A percentile compares a stretch with the other conserved stretches of the same genome.
phyloP scores from a whole-genome alignment of 192 early-diverging fungal species.

The Lunasporangiospora selenospora region DNA sequence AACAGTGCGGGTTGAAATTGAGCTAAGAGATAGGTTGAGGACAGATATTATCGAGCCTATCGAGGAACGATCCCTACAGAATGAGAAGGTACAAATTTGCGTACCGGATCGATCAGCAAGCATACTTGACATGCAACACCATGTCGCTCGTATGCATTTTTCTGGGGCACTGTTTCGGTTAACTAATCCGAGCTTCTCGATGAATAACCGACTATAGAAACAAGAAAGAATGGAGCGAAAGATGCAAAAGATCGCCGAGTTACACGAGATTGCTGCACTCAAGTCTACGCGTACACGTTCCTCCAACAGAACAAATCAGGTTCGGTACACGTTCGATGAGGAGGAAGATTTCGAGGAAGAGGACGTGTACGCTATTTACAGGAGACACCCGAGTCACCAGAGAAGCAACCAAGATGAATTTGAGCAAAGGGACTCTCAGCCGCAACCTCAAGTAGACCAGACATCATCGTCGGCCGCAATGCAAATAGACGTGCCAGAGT shows the following conservation, averaged over 20 bases:
- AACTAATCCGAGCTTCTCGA: no score
- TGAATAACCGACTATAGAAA: slow-evolving; percentile 27
- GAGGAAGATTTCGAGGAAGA: slow-evolving; percentile 35
- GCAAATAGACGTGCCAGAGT: no score
- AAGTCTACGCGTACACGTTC: slow-evolving; percentile 39
- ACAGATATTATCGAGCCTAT: slow-evolving; percentile 27
- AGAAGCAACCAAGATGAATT: neutral
- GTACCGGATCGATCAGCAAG: no score
- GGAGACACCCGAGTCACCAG: slow-evolving; percentile 22
- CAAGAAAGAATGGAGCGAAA: slow-evolving; percentile 28
- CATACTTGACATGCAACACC: no score
- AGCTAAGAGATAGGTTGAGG: slow-evolving; percentile 13
- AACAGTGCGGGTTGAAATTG: slow-evolving; percentile 16
- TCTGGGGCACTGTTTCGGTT: no score
- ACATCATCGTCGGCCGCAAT: no score
- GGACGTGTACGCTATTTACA: slow-evolving; percentile 26
- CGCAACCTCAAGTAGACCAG: no score
- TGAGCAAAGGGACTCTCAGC: no score
- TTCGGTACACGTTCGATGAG: slow-evolving; percentile 40
- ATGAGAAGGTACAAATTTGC: slow-evolving; percentile 31
- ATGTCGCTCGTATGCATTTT: no score
- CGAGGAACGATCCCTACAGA: slow-evolving; percentile 20
- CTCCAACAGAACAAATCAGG: slow-evolving; percentile 30
- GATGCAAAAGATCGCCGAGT: slow-evolving; percentile 19
- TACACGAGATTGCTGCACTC: slow-evolving; percentile 36